Base-by-base conservation (phyloP, 345 rosid genomes). In the Lumnitzera littorea region DNA sequence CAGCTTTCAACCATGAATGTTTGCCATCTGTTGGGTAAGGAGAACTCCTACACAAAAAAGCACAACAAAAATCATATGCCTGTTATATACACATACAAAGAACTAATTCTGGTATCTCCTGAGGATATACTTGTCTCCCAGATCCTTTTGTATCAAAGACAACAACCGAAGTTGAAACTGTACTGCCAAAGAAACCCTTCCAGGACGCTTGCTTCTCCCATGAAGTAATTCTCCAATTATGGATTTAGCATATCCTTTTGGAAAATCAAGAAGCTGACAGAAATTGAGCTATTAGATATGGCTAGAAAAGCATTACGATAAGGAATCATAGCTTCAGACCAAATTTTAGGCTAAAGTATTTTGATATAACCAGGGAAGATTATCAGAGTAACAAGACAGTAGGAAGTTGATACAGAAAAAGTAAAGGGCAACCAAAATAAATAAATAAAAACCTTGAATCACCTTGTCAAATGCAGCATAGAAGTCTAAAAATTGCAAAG, bases 401-500 rank as follows among this genome's bases (percentile, higher is more conserved):
- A 36, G 9, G 43, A 36, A 4, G 7, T 36, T 36, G 43, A 36
- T 36, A 36, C 43, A 36, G 10, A 36, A 36, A 36, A 4, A 4
- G 43, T 36, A 36, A 36, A 36, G 43, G 43, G 43, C 9, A 36
- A 36, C 43, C 43, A 36, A 36, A 36, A 36, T 7, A 36, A 36
- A 36, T 36, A 36, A 36, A 36, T 36, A 36, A 36, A 7, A 46
- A 56, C 41, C 57, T 53, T 76, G 83, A 36, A 36, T 36, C 43
- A 36, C 99, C 97, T 79, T 67, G 52, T 81, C 82, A 74, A 94
- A 94, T 70, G 95, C 80, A 47, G 83, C 72, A 75, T 89, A 89
- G 63, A 94, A 94, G 65, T 87, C 90, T 48, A 87, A 57, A 67
- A 94, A 90, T 64, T 89, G 99, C 62, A 94, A 69, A 59, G 82